Evolutionary conservation across 1,139 yeast species (phyloP), one percentile per base, ranked within the genome.

Genomic region (Geotrichum carabidarum): DNA sequence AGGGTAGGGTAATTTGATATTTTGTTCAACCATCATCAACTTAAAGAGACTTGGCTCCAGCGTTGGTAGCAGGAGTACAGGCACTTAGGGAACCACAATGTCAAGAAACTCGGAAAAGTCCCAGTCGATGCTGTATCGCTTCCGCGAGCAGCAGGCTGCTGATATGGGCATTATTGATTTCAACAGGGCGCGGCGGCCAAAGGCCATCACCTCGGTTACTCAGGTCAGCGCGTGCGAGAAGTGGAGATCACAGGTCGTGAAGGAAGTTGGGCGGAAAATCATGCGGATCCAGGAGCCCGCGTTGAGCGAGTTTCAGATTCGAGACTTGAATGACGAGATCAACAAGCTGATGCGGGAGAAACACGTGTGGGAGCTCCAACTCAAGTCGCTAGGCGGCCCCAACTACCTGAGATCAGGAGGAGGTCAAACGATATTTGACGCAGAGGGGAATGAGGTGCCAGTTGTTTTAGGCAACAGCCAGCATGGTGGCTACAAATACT

Each of bases 51-150:
- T 11, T n/a, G n/a, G 4, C 14, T 7, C 7, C 12, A n/a, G n/a
- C n/a, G n/a, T n/a, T n/a, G 3, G 37, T 11, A 34, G 37, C 3
- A 34, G 9, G 11, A 34, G 7, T 11, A 34, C 37, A 34, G 14
- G 37, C 14, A 3, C 2, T 7, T 34, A 11, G 6, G 37, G 37
- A 11, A 34, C 14, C 3, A 34, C 12, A 34, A 86, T 86, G 95
- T 84, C 94, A 44, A 73, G 94, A 60, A 86, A 85, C 64, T 78
- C 78, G 45, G 94, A 87, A 63, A 86, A 84, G 66, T 84, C 93
- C 4, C 86, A 84, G 66, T 80, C 91, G 0, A 78, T 83, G 57
- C 78, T 87, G 58, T 81, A 80, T 63, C 74, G 89, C 51, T 83
- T 76, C 65, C 85, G 85, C 59, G 83, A 78, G 54, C 79, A 79